A percentile compares a stretch with the other conserved stretches of the same genome.
Conservation (phyloP, 1,139 yeast species). For the Pneumocystis jirovecii region DNA sequence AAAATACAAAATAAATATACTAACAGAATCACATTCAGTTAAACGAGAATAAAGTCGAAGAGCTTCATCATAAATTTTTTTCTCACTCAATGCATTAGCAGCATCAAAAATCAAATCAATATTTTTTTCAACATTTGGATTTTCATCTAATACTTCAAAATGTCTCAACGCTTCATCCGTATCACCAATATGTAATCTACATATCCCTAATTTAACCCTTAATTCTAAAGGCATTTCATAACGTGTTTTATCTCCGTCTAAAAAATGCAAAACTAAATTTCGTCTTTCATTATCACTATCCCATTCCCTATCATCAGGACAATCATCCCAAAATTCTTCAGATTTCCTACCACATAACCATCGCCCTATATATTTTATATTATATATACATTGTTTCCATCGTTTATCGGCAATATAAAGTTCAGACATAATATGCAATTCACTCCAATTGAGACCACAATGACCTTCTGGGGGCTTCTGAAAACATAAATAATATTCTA, state of each 20-base stretch:
- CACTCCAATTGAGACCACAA: slow-evolving; percentile 62
- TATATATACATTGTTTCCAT: slow-evolving; percentile 47
- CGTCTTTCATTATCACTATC: slow-evolving; percentile 47
- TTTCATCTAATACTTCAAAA: slow-evolving; percentile 43
- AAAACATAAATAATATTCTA: slow-evolving; percentile 33
- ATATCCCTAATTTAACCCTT: slow-evolving; percentile 59
- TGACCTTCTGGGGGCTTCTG: slow-evolving; percentile 20
- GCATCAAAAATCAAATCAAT: slow-evolving; percentile 65
- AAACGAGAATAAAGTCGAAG: slow-evolving; percentile 46
- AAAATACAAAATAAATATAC: slow-evolving; percentile 21
- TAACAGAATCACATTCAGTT: slow-evolving; percentile 34
- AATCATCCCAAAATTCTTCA: slow-evolving; percentile 77
- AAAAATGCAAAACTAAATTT: slow-evolving; percentile 18
- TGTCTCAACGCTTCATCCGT: slow-evolving; percentile 59
- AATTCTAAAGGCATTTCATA: slow-evolving; percentile 67
- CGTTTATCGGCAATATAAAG: slow-evolving; percentile 54
- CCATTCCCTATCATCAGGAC: slow-evolving; percentile 59
- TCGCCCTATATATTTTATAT: slow-evolving; percentile 57
- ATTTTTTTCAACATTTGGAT: slow-evolving; percentile 36
- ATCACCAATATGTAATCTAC: slow-evolving; percentile 52
- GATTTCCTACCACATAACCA: slow-evolving; percentile 59
- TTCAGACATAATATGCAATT: slow-evolving; percentile 69
- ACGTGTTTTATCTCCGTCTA: background rate
- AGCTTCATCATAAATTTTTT: slow-evolving; percentile 60
- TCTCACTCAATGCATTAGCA: slow-evolving; percentile 55